Conservation (phyloP, 768 basidiomycete genomes). For the Panaeolus cyanescens region DNA sequence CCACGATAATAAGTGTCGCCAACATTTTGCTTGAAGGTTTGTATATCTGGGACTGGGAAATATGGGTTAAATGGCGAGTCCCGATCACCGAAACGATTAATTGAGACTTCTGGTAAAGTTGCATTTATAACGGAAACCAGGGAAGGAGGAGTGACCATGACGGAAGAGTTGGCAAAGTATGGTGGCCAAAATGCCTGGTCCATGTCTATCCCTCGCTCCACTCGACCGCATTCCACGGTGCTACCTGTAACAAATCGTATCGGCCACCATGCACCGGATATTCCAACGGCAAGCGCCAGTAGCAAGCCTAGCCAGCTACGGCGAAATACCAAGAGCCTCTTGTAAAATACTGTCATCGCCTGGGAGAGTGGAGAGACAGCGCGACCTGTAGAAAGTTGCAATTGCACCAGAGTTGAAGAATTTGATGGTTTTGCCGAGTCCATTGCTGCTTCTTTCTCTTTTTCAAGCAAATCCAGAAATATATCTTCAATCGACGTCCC, state of each 20-base stretch:
- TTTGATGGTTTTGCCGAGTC: conserved; percentile 17
- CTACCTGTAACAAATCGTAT: conserved; percentile 61
- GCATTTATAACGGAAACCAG: conserved; percentile 40
- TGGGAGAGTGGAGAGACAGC: conserved; percentile 59
- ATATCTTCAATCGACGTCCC: conserved; percentile 83
- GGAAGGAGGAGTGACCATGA: conserved; percentile 30
- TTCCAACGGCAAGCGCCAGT: conserved; percentile 51
- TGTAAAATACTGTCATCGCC: conserved; percentile 72
- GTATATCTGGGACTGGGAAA: not conserved
- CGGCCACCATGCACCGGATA: conserved; percentile 69
- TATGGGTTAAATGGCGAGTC: not conserved
- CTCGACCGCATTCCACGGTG: conserved; percentile 48
- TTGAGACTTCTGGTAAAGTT: conserved; percentile 55
- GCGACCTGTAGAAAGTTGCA: conserved; percentile 53
- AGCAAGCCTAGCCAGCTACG: conserved; percentile 70
- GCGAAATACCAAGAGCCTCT: conserved; percentile 64
- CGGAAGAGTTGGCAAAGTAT: conserved; percentile 29
- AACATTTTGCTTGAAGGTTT: not conserved
- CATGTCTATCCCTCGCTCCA: conserved; percentile 34
- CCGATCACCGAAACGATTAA: conserved; percentile 43
- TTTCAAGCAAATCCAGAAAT: conserved; percentile 73
- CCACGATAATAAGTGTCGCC: not conserved
- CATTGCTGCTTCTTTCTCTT: conserved; percentile 30
- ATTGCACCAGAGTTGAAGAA: conserved; percentile 18
- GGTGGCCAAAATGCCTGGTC: conserved; percentile 57